Percentiles rank a stretch among this genome's conserved stretches.
These are phyloP conservation scores for Yamadazyma membranifaciens DNA, from an alignment of 1,139 yeast genomes.

Conservation along the genomic window DNA sequence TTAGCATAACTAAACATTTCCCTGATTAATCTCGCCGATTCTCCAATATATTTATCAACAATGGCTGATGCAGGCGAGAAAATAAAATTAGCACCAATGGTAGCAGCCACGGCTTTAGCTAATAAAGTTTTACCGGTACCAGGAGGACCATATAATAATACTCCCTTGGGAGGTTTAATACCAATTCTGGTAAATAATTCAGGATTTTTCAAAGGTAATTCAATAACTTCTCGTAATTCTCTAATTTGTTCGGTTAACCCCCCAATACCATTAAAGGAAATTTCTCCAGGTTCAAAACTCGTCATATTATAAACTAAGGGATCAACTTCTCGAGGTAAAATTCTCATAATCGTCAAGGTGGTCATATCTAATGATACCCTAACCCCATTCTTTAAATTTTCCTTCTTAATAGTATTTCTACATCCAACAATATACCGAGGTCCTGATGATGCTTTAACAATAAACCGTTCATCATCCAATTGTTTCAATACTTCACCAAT, in stretches of 20 bases:
- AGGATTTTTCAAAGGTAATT: slow-evolving; percentile 94
- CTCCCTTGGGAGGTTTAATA: slow-evolving; percentile 98
- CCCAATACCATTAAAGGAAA: slow-evolving; percentile 94
- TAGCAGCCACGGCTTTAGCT: slow-evolving; percentile 98
- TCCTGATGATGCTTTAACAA: slow-evolving; percentile 96
- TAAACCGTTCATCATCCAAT: slow-evolving; percentile 90
- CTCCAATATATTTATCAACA: slow-evolving; percentile 98
- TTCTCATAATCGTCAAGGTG: slow-evolving; percentile 95
- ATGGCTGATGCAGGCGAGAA: slow-evolving; percentile 98
- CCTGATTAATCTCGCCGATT: slow-evolving; percentile 92
- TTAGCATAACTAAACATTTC: slow-evolving; percentile 99
- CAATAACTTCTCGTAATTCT: slow-evolving; percentile 96
- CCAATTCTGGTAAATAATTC: slow-evolving; percentile 95
- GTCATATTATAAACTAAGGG: slow-evolving; percentile 99
- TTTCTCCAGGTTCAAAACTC: slow-evolving; percentile 93
- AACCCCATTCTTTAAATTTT: slow-evolving; percentile 84
- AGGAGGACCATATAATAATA: slow-evolving; percentile 96
- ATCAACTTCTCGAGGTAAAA: slow-evolving; percentile 96
- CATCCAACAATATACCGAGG: slow-evolving; percentile 98
- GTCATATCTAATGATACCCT: slow-evolving; percentile 98
- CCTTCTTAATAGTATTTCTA: slow-evolving; percentile 86
- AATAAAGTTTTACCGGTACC: slow-evolving; percentile 96
- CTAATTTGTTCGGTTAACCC: slow-evolving; percentile 95
- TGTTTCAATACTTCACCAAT: slow-evolving; percentile 97
- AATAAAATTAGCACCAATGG: slow-evolving; percentile 96